Evolutionary conservation across 2,329 filamentous ascomycete species (phyloP).

Genomic region (Penicillium sp.): DNA sequence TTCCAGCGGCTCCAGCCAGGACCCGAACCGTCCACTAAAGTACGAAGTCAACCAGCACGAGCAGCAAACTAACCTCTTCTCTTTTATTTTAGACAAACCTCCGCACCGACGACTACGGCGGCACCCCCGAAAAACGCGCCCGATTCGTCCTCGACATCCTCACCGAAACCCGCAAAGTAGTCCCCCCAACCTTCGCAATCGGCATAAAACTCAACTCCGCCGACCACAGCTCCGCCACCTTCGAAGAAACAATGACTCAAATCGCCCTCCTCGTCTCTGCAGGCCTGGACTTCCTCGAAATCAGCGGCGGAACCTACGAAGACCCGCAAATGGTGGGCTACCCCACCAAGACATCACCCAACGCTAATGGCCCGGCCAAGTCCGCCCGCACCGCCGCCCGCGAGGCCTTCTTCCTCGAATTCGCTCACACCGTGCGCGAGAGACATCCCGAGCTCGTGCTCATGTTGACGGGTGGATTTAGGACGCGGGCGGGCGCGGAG

Average conservation of each 20-base stretch:
- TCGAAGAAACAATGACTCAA: slow-evolving; percentile 64
- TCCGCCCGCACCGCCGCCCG: slow-evolving; percentile 58
- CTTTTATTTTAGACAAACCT: slow-evolving; percentile 47
- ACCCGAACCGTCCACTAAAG: neutral
- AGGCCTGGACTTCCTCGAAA: slow-evolving; percentile 69
- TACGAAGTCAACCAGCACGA: neutral
- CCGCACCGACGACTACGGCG: slow-evolving; percentile 57
- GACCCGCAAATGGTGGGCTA: slow-evolving; percentile 53
- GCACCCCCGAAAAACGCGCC: slow-evolving; percentile 53
- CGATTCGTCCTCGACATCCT: slow-evolving; percentile 56
- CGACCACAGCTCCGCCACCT: slow-evolving; percentile 49
- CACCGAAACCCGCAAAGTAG: slow-evolving; percentile 47
- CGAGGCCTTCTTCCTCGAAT: slow-evolving; percentile 73
- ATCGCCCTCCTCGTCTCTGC: slow-evolving; percentile 53
- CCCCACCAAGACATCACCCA: slow-evolving; percentile 10
- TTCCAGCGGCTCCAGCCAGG: neutral
- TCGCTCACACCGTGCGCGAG: slow-evolving; percentile 60
- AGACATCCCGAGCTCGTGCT: slow-evolving; percentile 54
- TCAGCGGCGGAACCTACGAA: slow-evolving; percentile 68
- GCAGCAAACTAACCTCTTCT: neutral
- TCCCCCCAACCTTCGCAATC: slow-evolving; percentile 53
- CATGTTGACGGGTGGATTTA: slow-evolving; percentile 69
- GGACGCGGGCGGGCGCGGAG: slow-evolving; percentile 58
- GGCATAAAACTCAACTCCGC: slow-evolving; percentile 60
- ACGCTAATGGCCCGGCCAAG: slow-evolving; percentile 28